phyloP scores from a whole-genome alignment of 2,329 filamentous ascomycete species.

The Fusarium nygamai region DNA sequence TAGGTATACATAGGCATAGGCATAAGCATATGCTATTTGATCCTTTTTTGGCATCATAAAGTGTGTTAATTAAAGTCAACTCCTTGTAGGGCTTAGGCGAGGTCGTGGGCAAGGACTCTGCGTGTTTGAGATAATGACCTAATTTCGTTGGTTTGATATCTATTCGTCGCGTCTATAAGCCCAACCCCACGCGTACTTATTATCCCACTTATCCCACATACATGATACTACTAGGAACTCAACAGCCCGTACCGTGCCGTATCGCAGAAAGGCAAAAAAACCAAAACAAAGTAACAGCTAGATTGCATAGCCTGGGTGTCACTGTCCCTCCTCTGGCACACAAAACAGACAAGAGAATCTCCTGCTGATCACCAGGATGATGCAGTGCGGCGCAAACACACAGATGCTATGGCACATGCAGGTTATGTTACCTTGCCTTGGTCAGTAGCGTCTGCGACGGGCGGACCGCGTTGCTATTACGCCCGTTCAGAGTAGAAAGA shows the following conservation, averaged over 20 bases:
- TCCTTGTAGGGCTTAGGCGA: constrained; percentile 30
- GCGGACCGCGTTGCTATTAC: constrained; percentile 24
- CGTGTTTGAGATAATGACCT: constrained; percentile 11
- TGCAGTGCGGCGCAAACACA: constrained; percentile 23
- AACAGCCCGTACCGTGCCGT: not conserved
- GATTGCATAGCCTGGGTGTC: not conserved
- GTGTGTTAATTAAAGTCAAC: constrained; percentile 13
- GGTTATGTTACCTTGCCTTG: constrained; percentile 10
- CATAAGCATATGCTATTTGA: not conserved
- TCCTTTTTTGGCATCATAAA: not conserved
- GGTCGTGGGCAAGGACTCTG: constrained; percentile 3
- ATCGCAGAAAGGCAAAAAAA: not conserved
- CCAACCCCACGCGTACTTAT: constrained; percentile 8
- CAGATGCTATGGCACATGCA: constrained; percentile 16
- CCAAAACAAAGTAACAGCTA: not conserved
- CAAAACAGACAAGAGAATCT: not conserved
- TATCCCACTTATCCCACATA: constrained; percentile 25
- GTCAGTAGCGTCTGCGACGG: constrained; percentile 24
- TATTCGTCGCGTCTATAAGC: not conserved
- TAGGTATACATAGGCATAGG: constrained; percentile 3
- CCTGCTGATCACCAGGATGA: constrained; percentile 5
- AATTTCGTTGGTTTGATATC: constrained; percentile 15
- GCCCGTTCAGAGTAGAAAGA: constrained; percentile 16
- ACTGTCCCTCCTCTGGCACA: not conserved
- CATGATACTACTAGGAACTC: not conserved